Evolutionary conservation across 148 eudicot genomes (phyloP).

Genomic region (Rhododendron ovatum): DNA sequence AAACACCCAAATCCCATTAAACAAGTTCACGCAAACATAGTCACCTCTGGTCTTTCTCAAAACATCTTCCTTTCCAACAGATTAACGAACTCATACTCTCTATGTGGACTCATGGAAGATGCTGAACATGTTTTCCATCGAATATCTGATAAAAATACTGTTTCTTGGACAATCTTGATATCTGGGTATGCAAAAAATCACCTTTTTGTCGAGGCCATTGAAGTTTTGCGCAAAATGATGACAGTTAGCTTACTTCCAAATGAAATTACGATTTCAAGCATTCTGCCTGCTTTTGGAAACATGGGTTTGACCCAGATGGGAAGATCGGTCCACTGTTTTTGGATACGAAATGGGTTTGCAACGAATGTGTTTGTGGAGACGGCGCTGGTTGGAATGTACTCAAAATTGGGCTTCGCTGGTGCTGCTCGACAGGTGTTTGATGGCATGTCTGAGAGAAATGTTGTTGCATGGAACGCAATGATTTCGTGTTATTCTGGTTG

Average conservation of each 20-base stretch:
- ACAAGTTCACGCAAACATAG: constrained; percentile 40
- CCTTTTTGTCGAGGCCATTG: constrained; percentile 31
- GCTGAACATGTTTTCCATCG: constrained; percentile 32
- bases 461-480: constrained; percentile 54
- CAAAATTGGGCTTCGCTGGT: constrained; percentile 25
- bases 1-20: constrained; percentile 21
- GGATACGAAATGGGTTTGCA: constrained; percentile 32
- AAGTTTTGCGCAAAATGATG: constrained; percentile 33
- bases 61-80: constrained; percentile 36
- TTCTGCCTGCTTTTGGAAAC: constrained; percentile 40
- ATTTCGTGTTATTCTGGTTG: constrained; percentile 40
- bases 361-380: constrained; percentile 46
- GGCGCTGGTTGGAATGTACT: constrained; percentile 45
- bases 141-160: constrained; percentile 34
- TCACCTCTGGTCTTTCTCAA: constrained; percentile 30
- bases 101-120: constrained; percentile 21
- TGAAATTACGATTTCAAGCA: constrained; percentile 39
- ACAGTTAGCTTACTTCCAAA: constrained; percentile 24
- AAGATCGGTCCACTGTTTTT: constrained; percentile 43
- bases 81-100: constrained; percentile 37
- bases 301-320: constrained; percentile 30
- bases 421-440: constrained; percentile 45
- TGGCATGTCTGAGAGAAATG: constrained; percentile 39
- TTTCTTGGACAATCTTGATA: constrained; percentile 52
- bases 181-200: constrained; percentile 40